Evolutionary conservation across 73 alveolate genomes (phyloP).

Genomic region (Symbiodinium natans): DNA sequence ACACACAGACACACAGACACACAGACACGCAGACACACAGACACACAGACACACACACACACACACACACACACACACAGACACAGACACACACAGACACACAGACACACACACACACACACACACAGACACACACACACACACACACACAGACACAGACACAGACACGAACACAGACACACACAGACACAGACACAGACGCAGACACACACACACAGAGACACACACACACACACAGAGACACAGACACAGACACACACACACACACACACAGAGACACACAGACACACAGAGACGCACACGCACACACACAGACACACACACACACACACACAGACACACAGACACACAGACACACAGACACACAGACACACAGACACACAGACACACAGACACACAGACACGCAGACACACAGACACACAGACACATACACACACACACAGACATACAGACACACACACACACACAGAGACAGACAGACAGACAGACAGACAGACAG

Average conservation of each 20-base stretch:
- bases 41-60: slow-evolving; percentile 6
- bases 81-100: slow-evolving; percentile 6
- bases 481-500: background rate
- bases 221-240: no score
- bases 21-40: slow-evolving; percentile 9
- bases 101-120: background rate
- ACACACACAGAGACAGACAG: background rate
- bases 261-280: no score
- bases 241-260: no score
- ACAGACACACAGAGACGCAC: no score
- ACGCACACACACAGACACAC: background rate
- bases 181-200: no score
- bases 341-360: slow-evolving; percentile 14
- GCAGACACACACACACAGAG: no score
- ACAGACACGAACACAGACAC: no score
- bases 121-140: background rate
- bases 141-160: background rate
- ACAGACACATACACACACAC: background rate
- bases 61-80: background rate
- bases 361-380: slow-evolving; percentile 12
- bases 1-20: slow-evolving; percentile 12
- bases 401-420: slow-evolving; percentile 4
- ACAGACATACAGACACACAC: slow-evolving; percentile 7
- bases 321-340: slow-evolving; percentile 6
- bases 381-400: slow-evolving; percentile 9